Percentiles rank a stretch among this genome's conserved stretches.
Conservation (phyloP, 2,329 filamentous ascomycete genomes). For the Pseudocercospora musae region DNA sequence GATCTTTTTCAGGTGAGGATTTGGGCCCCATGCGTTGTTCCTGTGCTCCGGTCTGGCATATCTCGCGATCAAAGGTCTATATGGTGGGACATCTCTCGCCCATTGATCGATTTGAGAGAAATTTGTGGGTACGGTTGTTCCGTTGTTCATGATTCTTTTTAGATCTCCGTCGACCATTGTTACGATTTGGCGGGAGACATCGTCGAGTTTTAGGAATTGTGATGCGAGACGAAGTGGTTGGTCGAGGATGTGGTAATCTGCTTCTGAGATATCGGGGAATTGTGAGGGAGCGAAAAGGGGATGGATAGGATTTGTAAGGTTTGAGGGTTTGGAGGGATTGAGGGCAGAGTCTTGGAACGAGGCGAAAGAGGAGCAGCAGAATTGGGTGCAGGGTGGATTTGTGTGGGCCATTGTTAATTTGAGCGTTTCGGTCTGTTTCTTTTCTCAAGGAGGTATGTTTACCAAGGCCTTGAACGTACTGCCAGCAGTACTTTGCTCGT, state of each 20-base stretch:
- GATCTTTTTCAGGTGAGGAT: neutral
- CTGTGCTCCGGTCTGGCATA: neutral
- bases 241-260: neutral
- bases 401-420: neutral
- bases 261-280: neutral
- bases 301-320: neutral
- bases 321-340: neutral
- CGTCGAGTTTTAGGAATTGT: slow-evolving; percentile 1
- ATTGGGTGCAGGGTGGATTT: neutral
- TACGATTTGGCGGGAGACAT: neutral
- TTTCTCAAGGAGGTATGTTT: neutral
- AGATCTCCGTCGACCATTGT: slow-evolving; percentile 5
- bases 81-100: neutral
- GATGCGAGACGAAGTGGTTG: slow-evolving; percentile 2
- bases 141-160: neutral
- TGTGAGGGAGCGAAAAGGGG: neutral
- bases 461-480: neutral
- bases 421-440: neutral
- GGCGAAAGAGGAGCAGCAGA: slow-evolving; percentile 1
- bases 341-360: neutral
- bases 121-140: neutral
- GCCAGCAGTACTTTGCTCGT: neutral
- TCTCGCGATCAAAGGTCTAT: neutral
- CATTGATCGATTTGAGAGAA: neutral
- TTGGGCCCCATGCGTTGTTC: neutral